Base-by-base conservation (phyloP, 176 grass and related monocot genomes). In the Guadua angustifolia region DNA sequence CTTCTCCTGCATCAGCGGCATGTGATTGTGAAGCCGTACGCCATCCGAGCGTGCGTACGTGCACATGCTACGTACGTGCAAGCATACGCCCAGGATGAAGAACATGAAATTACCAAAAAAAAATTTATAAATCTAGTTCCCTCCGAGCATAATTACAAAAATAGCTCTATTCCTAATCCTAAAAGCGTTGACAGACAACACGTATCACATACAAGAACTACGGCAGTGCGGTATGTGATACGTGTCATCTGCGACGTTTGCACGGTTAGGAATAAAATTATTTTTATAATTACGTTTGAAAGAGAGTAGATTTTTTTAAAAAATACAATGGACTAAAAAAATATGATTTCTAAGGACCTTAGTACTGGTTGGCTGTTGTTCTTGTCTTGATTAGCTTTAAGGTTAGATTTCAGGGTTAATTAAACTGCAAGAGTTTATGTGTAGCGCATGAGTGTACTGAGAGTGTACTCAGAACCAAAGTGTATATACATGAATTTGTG, bases 1-100 rank as follows among this genome's bases (percentile, higher is more conserved):
- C 58, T 86, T 97, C 53, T 80, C 89, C 43, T 97, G 94, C 82
- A 85, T 89, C 42, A 10, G 74, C 56, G 89, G 89, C 78, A 52
- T 90, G 74, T 94, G 63, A 94, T 19, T 11, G 4, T 18, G 63
- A 36, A 66, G 63, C 1, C 29, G 63, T 18, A 7, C 40, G 57
- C 2, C 24, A 32, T 18, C 39, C 56, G 14, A 35, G 61, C 61
- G 43, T 29, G 29, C 68, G 68, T 6, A 5, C 66, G 66, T 8
- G 33, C 32, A 2, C 63, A 16, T 8, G 63, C 15, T 64, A 3
- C 25, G 32, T 64, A 3, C 25, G 32, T 38, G 32, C 32, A 17
- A 13, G n/a, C 36, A 21, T 25, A 43, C 24, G 44, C n/a, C 25
- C 75, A 39, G 40, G 21, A 14, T 18, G 39, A 38, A 75, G 1